Conservation (phyloP, 306 rosid genomes). For the Prunus mongolica region DNA sequence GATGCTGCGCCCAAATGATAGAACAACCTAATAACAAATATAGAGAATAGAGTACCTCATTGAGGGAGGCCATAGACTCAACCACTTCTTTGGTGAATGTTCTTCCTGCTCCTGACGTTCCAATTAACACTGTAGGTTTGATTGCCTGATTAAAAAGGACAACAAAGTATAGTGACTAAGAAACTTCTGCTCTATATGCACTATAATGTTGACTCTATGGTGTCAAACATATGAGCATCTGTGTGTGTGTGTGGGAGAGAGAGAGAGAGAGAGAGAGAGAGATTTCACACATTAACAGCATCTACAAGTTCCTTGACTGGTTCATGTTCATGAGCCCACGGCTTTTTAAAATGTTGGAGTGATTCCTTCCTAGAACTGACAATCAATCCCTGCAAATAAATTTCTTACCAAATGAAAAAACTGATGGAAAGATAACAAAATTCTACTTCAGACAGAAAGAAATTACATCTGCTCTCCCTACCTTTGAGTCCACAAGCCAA, state of each 20-base stretch:
- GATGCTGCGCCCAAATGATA: not conserved
- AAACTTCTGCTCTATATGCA: not conserved
- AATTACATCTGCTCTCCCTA: constrained; percentile 21
- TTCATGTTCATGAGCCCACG: constrained; percentile 94
- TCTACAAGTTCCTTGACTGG: constrained; percentile 55
- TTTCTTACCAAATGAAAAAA: constrained; percentile 15
- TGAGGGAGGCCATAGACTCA: constrained; percentile 71
- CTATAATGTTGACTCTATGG: not conserved
- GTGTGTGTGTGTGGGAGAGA: not conserved
- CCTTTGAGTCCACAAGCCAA: constrained; percentile 98
- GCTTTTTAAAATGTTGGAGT: constrained; percentile 92
- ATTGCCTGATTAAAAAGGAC: constrained; percentile 52
- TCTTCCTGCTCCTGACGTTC: constrained; percentile 88
- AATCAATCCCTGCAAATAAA: constrained; percentile 69
- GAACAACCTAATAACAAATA: not conserved
- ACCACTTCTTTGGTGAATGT: constrained; percentile 71
- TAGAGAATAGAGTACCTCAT: constrained; percentile 50
- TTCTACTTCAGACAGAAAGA: constrained; percentile 4
- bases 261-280: constrained; percentile 18
- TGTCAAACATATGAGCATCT: not conserved
- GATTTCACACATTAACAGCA: constrained; percentile 59
- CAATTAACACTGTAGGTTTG: constrained; percentile 87
- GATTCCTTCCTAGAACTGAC: constrained; percentile 80
- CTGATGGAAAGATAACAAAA: constrained; percentile 17
- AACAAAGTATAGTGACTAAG: constrained; percentile 9